Base-by-base conservation (phyloP, 768 basidiomycete genomes). In the Hemileccinum impolitum region DNA sequence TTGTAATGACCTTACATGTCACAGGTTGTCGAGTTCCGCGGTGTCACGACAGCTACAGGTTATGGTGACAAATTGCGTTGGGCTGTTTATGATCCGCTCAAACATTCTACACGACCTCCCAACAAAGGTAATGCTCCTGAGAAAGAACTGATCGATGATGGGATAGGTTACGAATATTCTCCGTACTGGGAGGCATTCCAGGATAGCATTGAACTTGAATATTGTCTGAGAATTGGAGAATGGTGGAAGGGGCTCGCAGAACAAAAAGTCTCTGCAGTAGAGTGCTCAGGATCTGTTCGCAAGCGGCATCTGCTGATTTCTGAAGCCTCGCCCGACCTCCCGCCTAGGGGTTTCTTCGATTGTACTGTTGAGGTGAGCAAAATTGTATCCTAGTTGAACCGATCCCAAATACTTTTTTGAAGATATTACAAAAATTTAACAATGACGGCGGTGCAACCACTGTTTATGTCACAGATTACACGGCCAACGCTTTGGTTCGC, bases 391-490 rank as follows among this genome's bases (percentile, higher is more conserved):
- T 9, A n/a, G 13, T 3, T 26, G 26, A 36, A 10, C 25, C 4
- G 11, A 13, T 38, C 18, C 21, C 40, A 13, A 50, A 32, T 21
- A 19, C 15, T 34, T 52, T 19, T 23, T 31, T 11, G 47, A 48
- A 86, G 85, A 70, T 86, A 17, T 50, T 85, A 10, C 63, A 75
- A 44, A 74, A 68, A 9, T 70, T 75, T 42, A 41, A 50, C 31
- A 75, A 71, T 49, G 58, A 68, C n/a, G 64, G 67, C 31, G 63
- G 55, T 6, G 67, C 75, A 3, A 72, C 74, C 50, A 74, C 65
- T 26, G 50, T 87, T 12, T 85, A 79, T 60, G 81, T 84, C 43
- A 86, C 85, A 1, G 85, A 87, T 55, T 86, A 84, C 58, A 83
- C 84, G 6, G 55, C 52, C 36, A 80, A 79, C 46, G 41, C 65